Evolutionary conservation across 2,329 filamentous ascomycete species (phyloP).

Genomic region (Exophiala oligosperma): DNA sequence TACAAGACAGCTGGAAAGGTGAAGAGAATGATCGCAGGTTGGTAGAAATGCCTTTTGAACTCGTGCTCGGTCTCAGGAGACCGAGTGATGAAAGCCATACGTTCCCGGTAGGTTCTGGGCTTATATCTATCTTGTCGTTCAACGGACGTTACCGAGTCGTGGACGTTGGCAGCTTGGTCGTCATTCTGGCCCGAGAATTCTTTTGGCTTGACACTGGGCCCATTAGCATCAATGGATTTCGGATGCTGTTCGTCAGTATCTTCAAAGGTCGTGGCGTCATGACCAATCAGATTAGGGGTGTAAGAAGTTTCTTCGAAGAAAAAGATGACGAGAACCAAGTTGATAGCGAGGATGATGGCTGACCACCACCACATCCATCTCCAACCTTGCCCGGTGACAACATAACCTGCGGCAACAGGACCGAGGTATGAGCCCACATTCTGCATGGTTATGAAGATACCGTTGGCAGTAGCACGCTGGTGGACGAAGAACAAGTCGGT

Average conservation of each 20-base stretch:
- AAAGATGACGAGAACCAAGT: slow-evolving; percentile 44
- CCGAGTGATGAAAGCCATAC: not conserved
- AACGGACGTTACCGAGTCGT: too few species aligned
- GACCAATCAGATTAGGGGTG: too few species aligned
- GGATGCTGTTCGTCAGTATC: too few species aligned
- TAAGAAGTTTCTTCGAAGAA: slow-evolving; percentile 47
- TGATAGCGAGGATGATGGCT: slow-evolving; percentile 41
- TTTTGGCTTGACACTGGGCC: too few species aligned
- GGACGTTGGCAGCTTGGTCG: too few species aligned
- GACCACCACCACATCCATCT: slow-evolving; percentile 53
- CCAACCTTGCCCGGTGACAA: slow-evolving; percentile 48
- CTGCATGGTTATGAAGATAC: slow-evolving; percentile 43
- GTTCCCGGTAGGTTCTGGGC: not conserved
- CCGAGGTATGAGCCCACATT: slow-evolving; percentile 38
- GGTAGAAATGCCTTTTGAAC: not conserved
- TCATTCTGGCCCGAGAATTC: too few species aligned
- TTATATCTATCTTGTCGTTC: too few species aligned
- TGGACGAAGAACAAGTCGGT: slow-evolving; percentile 53
- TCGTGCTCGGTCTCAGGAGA: not conserved
- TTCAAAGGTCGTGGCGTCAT: too few species aligned
- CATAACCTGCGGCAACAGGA: slow-evolving; percentile 43
- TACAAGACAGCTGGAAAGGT: slow-evolving; percentile 38
- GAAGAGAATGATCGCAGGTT: slow-evolving; percentile 20
- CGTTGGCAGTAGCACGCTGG: slow-evolving; percentile 49
- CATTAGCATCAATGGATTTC: too few species aligned